Conservation (phyloP, 2,329 filamentous ascomycete genomes). For the Verticillium isaacii region DNA sequence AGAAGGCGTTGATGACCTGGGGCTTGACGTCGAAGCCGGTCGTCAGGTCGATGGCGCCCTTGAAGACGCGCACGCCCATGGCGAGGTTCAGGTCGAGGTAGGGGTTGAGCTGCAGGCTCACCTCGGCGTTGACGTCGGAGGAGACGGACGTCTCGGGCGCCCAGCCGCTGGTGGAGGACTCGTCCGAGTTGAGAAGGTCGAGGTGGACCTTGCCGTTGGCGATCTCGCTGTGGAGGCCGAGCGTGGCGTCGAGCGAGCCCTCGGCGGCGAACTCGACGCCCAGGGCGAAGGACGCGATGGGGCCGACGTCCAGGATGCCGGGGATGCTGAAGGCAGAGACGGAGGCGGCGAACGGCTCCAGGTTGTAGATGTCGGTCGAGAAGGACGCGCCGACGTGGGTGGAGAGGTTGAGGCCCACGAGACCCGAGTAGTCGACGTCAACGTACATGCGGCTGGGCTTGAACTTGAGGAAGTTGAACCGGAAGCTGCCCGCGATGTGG, state of each 20-base stretch:
- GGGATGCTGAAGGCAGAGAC: slow-evolving; percentile 31
- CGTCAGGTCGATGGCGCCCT: slow-evolving; percentile 20
- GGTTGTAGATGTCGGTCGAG: slow-evolving; percentile 24
- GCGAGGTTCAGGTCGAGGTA: slow-evolving; percentile 27
- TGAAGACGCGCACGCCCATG: slow-evolving; percentile 22
- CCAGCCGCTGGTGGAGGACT: slow-evolving; percentile 26
- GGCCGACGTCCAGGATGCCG: slow-evolving; percentile 29
- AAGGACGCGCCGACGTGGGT: slow-evolving; percentile 26
- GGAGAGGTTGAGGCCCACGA: slow-evolving; percentile 27
- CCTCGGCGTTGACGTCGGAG: slow-evolving; percentile 23
- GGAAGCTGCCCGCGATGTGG: slow-evolving; percentile 32
- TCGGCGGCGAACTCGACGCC: slow-evolving; percentile 27
- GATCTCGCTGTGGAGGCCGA: slow-evolving; percentile 20
- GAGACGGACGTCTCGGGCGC: slow-evolving; percentile 24
- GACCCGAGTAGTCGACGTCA: slow-evolving; percentile 32
- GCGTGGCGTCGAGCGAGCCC: slow-evolving; percentile 20
- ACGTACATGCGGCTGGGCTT: slow-evolving; percentile 29
- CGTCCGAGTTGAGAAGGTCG: slow-evolving; percentile 23
- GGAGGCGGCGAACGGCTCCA: slow-evolving; percentile 27
- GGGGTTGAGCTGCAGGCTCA: slow-evolving; percentile 28
- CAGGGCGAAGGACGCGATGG: slow-evolving; percentile 27
- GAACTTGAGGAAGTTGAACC: slow-evolving; percentile 27
- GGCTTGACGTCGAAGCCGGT: slow-evolving; percentile 28
- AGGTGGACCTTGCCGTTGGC: slow-evolving; percentile 29
- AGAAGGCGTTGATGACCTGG: slow-evolving; percentile 28